These are phyloP conservation scores for Vigna trinervia DNA, from an alignment of 306 rosid species.

Conservation along the genomic window DNA sequence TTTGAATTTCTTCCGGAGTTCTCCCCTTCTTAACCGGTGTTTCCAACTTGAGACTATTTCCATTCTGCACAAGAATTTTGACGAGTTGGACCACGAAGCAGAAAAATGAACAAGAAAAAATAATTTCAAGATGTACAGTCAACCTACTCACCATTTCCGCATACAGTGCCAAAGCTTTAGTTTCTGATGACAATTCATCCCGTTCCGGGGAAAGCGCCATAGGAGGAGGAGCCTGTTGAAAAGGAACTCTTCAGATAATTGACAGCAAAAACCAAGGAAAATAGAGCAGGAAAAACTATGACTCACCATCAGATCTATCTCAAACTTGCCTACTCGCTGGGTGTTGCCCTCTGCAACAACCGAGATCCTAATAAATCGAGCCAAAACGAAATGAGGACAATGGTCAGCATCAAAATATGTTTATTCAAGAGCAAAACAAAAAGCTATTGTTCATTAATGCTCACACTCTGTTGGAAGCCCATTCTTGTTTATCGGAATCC, in stretches of 20 bases:
- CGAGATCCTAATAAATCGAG: slow-evolving; percentile 49
- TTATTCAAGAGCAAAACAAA: not conserved
- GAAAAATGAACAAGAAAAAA: not conserved
- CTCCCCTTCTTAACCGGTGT: slow-evolving; percentile 40
- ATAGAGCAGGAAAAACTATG: slow-evolving; percentile 37
- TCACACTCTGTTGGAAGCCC: slow-evolving; percentile 54
- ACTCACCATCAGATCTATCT: slow-evolving; percentile 80
- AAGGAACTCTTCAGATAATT: slow-evolving; percentile 43
- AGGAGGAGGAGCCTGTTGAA: slow-evolving; percentile 75
- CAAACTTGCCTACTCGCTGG: slow-evolving; percentile 55
- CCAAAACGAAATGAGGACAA: slow-evolving; percentile 24
- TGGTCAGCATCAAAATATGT: slow-evolving; percentile 29
- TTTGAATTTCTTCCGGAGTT: slow-evolving; percentile 44
- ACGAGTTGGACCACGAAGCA: slow-evolving; percentile 24
- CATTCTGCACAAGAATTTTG: slow-evolving; percentile 49
- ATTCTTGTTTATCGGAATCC: slow-evolving; percentile 46
- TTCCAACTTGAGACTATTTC: slow-evolving; percentile 44
- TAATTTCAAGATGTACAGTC: slow-evolving; percentile 16
- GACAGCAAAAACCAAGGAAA: slow-evolving; percentile 40
- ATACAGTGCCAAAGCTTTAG: slow-evolving; percentile 39
- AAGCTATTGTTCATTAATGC: slow-evolving; percentile 44
- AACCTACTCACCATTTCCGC: slow-evolving; percentile 54
- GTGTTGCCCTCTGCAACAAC: slow-evolving; percentile 37
- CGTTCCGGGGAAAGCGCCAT: slow-evolving; percentile 46
- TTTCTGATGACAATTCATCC: slow-evolving; percentile 48